Conservation (phyloP, 1,139 yeast species). For the Pichia inconspicua region DNA sequence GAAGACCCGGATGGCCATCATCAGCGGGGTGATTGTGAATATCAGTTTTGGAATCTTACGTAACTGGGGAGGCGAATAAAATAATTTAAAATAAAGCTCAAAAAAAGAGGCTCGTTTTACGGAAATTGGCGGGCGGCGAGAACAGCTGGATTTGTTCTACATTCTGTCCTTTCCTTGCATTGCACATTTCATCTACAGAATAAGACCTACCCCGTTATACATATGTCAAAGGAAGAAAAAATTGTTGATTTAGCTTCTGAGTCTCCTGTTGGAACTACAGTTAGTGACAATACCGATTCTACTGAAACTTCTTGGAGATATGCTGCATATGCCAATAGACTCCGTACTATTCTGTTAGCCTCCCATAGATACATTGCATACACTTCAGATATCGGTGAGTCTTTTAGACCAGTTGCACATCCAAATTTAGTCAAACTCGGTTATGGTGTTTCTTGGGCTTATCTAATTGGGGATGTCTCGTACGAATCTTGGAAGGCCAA, state of each 20-base stretch:
- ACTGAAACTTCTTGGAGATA: slow-evolving; percentile 44
- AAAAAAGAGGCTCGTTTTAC: no score
- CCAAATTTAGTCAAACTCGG: slow-evolving; percentile 57
- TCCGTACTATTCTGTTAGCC: slow-evolving; percentile 61
- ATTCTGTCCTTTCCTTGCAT: no score
- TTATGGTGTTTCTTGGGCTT: slow-evolving; percentile 72
- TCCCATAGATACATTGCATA: slow-evolving; percentile 84
- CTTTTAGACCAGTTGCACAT: slow-evolving; percentile 80
- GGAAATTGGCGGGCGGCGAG: no score
- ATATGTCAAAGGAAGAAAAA: not conserved
- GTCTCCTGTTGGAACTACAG: not conserved
- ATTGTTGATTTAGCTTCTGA: not conserved
- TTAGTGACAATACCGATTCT: slow-evolving; percentile 6
- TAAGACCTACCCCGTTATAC: not conserved
- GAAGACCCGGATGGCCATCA: slow-evolving; percentile 53
- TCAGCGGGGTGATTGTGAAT: slow-evolving; percentile 42
- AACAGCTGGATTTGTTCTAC: no score
- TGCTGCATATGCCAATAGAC: slow-evolving; percentile 74
- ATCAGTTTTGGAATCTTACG: slow-evolving; percentile 10
- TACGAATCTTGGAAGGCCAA: slow-evolving; percentile 72
- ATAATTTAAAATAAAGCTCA: no score
- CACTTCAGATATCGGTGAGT: slow-evolving; percentile 82
- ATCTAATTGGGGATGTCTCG: slow-evolving; percentile 70
- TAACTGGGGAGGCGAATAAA: slow-evolving; percentile 1
- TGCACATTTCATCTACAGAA: not conserved